Base-by-base conservation (phyloP, 2,329 filamentous ascomycete species). In the Leptographium procerum region DNA sequence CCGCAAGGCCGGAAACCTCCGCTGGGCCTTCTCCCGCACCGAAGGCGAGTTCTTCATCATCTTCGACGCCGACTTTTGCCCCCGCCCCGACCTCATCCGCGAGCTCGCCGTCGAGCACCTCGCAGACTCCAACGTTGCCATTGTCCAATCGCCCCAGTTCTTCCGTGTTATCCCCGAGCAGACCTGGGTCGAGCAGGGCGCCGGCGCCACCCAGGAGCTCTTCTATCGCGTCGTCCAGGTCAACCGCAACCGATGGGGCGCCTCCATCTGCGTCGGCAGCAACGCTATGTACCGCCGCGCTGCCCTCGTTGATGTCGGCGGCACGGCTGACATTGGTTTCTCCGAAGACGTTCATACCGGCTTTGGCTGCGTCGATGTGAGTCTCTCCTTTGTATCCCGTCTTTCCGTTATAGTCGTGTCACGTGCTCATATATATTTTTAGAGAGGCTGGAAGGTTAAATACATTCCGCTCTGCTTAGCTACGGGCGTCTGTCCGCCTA, bases 111-210 rank as follows among this genome's bases (percentile, higher is more conserved):
- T 47, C 26, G 57, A 33, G 24, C 57, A 59, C 31, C 33, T 59
- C n/a, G 57, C 43, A 7, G 57, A 59, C 26, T 9, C 22, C 52
- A 55, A 43, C 19, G 34, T 33, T 2, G 57, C 57, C 45, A 59
- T 59, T 47, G 57, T 59, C 40, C 57, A 59, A 26, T 55, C 57
- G 26, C 57, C 57, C 31, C 57, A 59, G 45, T 59, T 52, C 47
- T 59, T 59, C 34, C 57, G 57, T 22, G 26, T 59, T 10, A 14
- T 22, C 26, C 45, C 50, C 16, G 57, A 59, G 19, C 57, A 59
- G 47, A 59, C 57, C 22, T 59, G 57, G 57, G 57, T 59, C 26
- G 57, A 59, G 52, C 57, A 59, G 26, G 57, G 57, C 47, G 57
- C 57, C 22, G 57, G 57, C 16, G 57, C 57, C 19, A 59, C 57